phyloP scores from a whole-genome alignment of 2,329 filamentous ascomycete genomes.

The Pseudogymnoascus sp. region DNA sequence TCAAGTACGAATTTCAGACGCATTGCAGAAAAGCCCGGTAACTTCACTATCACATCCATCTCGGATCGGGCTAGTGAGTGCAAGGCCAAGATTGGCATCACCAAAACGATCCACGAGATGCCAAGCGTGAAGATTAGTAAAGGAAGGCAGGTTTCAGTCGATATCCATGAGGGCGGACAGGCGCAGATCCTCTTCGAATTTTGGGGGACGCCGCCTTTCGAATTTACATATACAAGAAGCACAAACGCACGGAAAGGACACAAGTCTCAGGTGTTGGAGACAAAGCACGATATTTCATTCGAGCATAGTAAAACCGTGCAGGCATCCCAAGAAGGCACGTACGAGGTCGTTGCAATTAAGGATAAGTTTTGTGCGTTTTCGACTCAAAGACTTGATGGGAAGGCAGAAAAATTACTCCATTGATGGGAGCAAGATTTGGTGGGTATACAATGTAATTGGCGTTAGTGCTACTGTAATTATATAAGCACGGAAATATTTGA shows the following conservation, averaged over 20 bases:
- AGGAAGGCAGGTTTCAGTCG: conserved; percentile 70
- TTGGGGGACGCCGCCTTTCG: conserved; percentile 89
- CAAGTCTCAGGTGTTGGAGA: conserved; percentile 76
- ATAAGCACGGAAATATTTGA: not conserved
- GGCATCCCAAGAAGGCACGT: conserved; percentile 89
- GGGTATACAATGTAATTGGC: conserved; percentile 4
- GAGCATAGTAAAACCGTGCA: conserved; percentile 74
- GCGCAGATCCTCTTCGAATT: conserved; percentile 93
- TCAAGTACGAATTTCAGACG: conserved; percentile 80
- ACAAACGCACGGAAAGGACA: conserved; percentile 74
- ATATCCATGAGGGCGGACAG: conserved; percentile 94
- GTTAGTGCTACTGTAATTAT: conserved; percentile 3
- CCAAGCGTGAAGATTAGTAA: conserved; percentile 85
- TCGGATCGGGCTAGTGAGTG: conserved; percentile 86
- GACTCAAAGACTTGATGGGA: conserved; percentile 52
- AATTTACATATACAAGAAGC: conserved; percentile 92
- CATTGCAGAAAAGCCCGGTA: conserved; percentile 82
- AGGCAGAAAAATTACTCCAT: conserved; percentile 29
- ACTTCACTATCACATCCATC: conserved; percentile 78
- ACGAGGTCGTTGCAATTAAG: conserved; percentile 94
- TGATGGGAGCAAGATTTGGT: conserved; percentile 2
- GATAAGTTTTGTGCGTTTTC: conserved; percentile 88
- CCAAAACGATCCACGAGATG: conserved; percentile 81
- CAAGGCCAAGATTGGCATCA: conserved; percentile 67
- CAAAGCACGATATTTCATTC: conserved; percentile 75